These are phyloP conservation scores for Coniferiporia sulphurascens DNA, from an alignment of 1,284 basidiomycete species.

Conservation along the genomic window DNA sequence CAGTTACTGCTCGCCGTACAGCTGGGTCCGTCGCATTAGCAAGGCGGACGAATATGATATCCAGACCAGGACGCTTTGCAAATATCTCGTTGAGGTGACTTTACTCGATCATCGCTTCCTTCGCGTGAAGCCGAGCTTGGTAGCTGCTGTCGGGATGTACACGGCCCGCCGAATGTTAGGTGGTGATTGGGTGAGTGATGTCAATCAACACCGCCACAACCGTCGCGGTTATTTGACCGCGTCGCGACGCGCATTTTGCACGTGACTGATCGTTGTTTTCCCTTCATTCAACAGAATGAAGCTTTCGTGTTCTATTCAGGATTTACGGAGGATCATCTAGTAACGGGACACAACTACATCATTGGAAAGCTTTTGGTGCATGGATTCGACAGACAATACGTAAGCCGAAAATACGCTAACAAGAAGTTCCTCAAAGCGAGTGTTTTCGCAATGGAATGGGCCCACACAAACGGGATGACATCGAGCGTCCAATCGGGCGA, in stretches of 20 bases:
- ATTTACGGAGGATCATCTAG: slow-evolving; percentile 87
- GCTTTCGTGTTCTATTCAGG: slow-evolving; percentile 93
- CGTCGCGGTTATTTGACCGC: background rate
- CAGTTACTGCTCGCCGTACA: slow-evolving; percentile 98
- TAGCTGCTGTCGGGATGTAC: slow-evolving; percentile 99
- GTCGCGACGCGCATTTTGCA: slow-evolving; percentile 29
- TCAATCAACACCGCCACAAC: slow-evolving; percentile 13
- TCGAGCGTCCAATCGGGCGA: background rate
- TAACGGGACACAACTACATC: slow-evolving; percentile 79
- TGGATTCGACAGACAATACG: slow-evolving; percentile 81
- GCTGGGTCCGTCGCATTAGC: slow-evolving; percentile 98
- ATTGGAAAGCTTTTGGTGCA: slow-evolving; percentile 81
- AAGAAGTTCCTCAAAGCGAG: slow-evolving; percentile 95
- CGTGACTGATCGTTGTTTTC: slow-evolving; percentile 42
- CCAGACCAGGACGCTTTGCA: slow-evolving; percentile 94
- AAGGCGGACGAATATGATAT: slow-evolving; percentile 99
- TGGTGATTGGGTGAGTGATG: slow-evolving; percentile 82
- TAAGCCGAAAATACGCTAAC: slow-evolving; percentile 95
- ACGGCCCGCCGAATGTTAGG: slow-evolving; percentile 87
- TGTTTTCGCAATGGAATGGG: slow-evolving; percentile 68
- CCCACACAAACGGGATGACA: slow-evolving; percentile 27
- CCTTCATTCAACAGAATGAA: slow-evolving; percentile 58
- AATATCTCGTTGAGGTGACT: slow-evolving; percentile 97
- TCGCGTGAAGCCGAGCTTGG: slow-evolving; percentile 87
- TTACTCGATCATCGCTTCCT: slow-evolving; percentile 93